phyloP scores from a whole-genome alignment of 2,329 filamentous ascomycete species.

The Beauveria bassiana region DNA sequence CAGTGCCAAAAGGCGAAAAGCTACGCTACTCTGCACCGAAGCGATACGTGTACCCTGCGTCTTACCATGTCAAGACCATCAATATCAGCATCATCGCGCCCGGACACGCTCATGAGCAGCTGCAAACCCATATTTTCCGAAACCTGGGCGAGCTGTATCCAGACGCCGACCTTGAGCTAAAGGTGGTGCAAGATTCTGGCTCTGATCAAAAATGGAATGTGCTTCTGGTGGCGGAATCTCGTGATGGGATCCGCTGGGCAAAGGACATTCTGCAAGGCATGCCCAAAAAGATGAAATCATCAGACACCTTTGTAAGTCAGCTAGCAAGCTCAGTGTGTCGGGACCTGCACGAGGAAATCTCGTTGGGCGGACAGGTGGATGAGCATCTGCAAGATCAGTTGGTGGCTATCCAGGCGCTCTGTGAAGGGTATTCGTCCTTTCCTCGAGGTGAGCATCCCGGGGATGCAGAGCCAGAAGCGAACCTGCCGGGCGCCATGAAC shows the following conservation, averaged over 20 bases:
- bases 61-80: conserved; percentile 34
- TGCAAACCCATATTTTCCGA: conserved; percentile 32
- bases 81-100: conserved; percentile 47
- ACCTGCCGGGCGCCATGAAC: conserved; percentile 21
- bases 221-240: conserved; percentile 47
- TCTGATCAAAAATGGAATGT: conserved; percentile 46
- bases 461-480: conserved; percentile 12
- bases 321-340: conserved; percentile 38
- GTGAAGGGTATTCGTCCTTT: conserved; percentile 43
- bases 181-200: conserved; percentile 42
- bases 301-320: conserved; percentile 26
- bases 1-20: conserved; percentile 25
- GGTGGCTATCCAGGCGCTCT: conserved; percentile 51
- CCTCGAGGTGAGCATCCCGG: conserved; percentile 21
- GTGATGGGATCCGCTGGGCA: conserved; percentile 37
- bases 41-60: conserved; percentile 17
- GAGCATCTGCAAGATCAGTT: conserved; percentile 54
- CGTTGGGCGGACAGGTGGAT: conserved; percentile 41
- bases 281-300: conserved; percentile 31
- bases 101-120: conserved; percentile 28
- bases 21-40: conserved; percentile 28
- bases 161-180: conserved; percentile 35
- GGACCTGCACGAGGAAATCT: conserved; percentile 38
- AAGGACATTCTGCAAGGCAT: conserved; percentile 35
- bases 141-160: conserved; percentile 37